Evolutionary conservation across 2,329 filamentous ascomycete species (phyloP), one percentile per base, ranked within the genome.

Genomic region (Podosphaera aphanis): DNA sequence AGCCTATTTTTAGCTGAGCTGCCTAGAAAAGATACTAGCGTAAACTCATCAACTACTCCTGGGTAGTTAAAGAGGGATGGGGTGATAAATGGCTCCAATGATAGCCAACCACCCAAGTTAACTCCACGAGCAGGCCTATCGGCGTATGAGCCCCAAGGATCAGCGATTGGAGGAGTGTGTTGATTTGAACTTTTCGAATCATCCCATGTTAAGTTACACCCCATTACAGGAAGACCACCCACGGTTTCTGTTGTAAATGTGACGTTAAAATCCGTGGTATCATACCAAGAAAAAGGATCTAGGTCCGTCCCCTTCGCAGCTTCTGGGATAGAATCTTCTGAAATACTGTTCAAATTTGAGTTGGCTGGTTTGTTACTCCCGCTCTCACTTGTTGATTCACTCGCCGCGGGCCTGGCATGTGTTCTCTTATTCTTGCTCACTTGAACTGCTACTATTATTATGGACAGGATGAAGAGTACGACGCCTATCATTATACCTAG

Each of bases 81-180:
- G 3, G 83, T 88, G 59, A 98, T 95, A 60, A 92, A 94, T 0
- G 90, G 90, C 57, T 95, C 90, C 13, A 95, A 65, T 3, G 79
- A 82, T 2, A 98, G 71, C 90, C 90, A 98, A 13, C 90, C 90
- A 44, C 90, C 90, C 1, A 95, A 60, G 55, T 93, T 95, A 37
- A 95, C 83, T 1, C 90, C 90, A 2, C 88, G 75, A 23, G 92
- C 83, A 1, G 85, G 85, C 46, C 70, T 75, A 18, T 73, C 74
- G 2, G 75, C 72, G 55, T 95, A 98, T 2, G 77, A 65, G 6
- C 75, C 75, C 71, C 86, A 94, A 1, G 68, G 56, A 50, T 86
- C 67, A 52, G 83, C 71, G 5, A 95, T 66, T 2, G 83, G 67
- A 0, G 85, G 82, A 0, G 92, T 84, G 23, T 83, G 74, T 19